Base-by-base conservation (phyloP, 208 protist species). In the Trypanosoma boissoni region DNA sequence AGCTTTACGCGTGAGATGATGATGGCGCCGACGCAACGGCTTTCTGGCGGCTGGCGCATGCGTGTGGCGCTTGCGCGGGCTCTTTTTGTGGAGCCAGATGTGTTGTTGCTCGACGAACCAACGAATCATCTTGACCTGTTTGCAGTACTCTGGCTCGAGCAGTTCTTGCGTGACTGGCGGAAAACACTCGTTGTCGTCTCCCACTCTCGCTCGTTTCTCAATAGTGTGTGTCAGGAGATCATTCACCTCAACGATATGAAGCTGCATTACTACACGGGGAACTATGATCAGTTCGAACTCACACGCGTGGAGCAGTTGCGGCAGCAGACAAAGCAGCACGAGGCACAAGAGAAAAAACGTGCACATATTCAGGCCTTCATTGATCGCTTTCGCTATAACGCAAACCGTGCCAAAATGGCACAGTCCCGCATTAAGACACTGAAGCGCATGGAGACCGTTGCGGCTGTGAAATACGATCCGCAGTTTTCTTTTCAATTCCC, bases 41-140 rank as follows among this genome's bases (percentile, higher is more conserved):
- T 97, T 39, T 96, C 88, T 14, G 94, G 97, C 86, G 97, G 97
- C 44, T 99, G 97, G 96, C 92, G 98, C 68, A 99, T 99, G 98
- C 95, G 97, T 74, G 86, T 99, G 26, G 83, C 96, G 4, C 86
- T 99, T 2, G 97, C 97, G 0, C 88, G 93, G 32, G 97, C 98
- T 8, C 84, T 99, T 24, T 98, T 99, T 73, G 85, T 98, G 23
- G 80, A 95, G 68, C 97, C 97, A 9, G 92, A 98, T 43, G 71
- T 99, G 29, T 76, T 98, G 31, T 79, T 99, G 26, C 79, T 99
- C 3, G 97, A 99, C 78, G 97, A 99, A 78, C 97, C 97, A 7
- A 99, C 97, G 8, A 99, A 99, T 78, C 97, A 99, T 58, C 82
- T 99, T 1, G 98, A 99, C 75, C 71, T 99, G 18, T 94, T 98